Evolutionary conservation across 2,329 filamentous ascomycete species (phyloP), one percentile per base, ranked within the genome.

Genomic region (Penicillium sclerotigenum): DNA sequence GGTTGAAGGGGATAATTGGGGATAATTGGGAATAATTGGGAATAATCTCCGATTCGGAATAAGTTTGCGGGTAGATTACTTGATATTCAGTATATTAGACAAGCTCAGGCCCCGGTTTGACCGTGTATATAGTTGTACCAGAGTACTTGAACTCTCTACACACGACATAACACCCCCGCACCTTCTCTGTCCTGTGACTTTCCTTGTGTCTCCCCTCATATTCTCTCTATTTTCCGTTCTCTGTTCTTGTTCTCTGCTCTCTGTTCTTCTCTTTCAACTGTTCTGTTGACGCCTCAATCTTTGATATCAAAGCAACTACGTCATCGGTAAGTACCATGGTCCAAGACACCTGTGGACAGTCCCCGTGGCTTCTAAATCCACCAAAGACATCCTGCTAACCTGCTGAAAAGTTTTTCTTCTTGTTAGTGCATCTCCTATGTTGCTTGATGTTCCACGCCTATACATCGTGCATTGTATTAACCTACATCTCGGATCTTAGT

Each of bases 311-410:
- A 33, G 7, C 9, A 22, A 28, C 22, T 57, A 65, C 64, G 61
- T 67, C 64, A 66, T 60, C 47, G 40, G 56, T 57, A 40, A 60
- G 55, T 64, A 42, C 52, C 47, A 46, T 57, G 51, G 59, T 58
- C 51, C 47, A 52, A n/a, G 36, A 38, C 45, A 36, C 42, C 20
- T 13, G 37, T 41, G 20, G 6, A 22, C 47, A 24, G 20, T 6
- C 54, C 36, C 51, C 53, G 54, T 57, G 58, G 52, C 54, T 58
- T 52, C 37, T 48, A 42, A 55, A 53, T 56, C 54, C 47, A 51
- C 42, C 48, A 60, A 54, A 50, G 53, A 48, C 47, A 49, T 31
- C 26, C 9, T 45, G 16, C 41, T 55, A 33, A 48, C 26, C 26
- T 43, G 26, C 29, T 10, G 29, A 33, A 55, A 52, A n/a, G 42